Base-by-base conservation (phyloP, 352 stramenopile genomes). In the Pythium oligandrum region DNA sequence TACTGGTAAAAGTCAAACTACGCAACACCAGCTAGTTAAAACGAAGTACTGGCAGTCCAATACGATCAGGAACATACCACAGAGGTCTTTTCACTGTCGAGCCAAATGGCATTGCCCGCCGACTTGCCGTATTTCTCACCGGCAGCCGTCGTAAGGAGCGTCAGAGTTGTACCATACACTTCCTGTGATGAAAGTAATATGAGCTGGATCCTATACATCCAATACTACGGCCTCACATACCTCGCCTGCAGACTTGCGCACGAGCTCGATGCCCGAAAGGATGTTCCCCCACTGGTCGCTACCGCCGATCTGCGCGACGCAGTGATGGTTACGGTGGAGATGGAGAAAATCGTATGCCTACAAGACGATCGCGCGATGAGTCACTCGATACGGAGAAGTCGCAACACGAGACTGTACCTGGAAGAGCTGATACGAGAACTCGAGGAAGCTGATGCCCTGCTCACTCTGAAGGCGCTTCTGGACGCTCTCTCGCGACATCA, bases 221-320 rank as follows among this genome's bases (percentile, higher is more conserved):
- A 26, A 26, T 26, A 26, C 17, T 26, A 26, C 17, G 17, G 17
- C 17, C 17, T n/a, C 11, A 48, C 43, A 34, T 2, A 86, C 70
- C 31, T 83, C 44, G 33, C 83, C 78, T 33, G 92, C 86, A 43
- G 93, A 82, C 53, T 96, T 90, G 55, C 96, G 85, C 50, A 97
- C 95, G 32, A 99, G 83, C 59, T 99, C 97, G 38, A 95, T 96
- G 35, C 97, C 97, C 38, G 83, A 92, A 11, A 97, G 84, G 73
- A 99, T 99, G 69, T 99, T 99, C 5, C 97, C 97, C 97, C 97
- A 99, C 75, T 99, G 97, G 75, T 99, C 97, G 51, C 86, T 98
- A 38, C 97, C 97, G 46, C 97, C 97, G 49, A 99, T 88, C 73
- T 99, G 97, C 47, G 98, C 81, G 11, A 91, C 74, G 42, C 93